Evolutionary conservation across 805 yeast genomes (phyloP).

Genomic region (Ogataea sp.): DNA sequence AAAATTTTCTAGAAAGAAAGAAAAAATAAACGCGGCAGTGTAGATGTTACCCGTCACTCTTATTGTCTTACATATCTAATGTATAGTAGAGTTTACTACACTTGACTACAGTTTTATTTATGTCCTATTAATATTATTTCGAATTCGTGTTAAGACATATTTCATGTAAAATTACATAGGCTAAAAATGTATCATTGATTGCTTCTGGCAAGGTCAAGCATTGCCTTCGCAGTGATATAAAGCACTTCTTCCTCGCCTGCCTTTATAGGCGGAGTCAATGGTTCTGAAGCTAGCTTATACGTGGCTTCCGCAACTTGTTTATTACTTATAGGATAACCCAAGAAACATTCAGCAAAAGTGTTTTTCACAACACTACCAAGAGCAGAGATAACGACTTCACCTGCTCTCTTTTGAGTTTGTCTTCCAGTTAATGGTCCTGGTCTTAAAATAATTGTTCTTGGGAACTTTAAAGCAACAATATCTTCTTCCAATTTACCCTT

Average conservation of each 20-base stretch:
- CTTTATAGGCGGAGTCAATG: slow-evolving; percentile 13
- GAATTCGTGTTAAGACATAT: too few relatives aligned
- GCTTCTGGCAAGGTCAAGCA: slow-evolving; percentile 13
- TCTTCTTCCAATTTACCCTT: slow-evolving; percentile 76
- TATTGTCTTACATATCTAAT: not conserved
- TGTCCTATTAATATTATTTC: too few relatives aligned
- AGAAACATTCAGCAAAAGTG: slow-evolving; percentile 22
- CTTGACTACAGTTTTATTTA: too few relatives aligned
- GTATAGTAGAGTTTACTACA: too few relatives aligned
- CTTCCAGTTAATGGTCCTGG: slow-evolving; percentile 74
- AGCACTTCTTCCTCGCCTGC: slow-evolving; percentile 21
- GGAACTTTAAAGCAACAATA: slow-evolving; percentile 52
- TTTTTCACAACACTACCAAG: slow-evolving; percentile 27
- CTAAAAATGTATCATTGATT: not conserved
- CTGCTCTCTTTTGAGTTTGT: slow-evolving; percentile 36
- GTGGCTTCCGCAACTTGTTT: slow-evolving; percentile 58
- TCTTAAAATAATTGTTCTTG: slow-evolving; percentile 63
- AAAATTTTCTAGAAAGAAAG: too few relatives aligned
- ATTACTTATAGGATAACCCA: slow-evolving; percentile 46
- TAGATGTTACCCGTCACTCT: not conserved
- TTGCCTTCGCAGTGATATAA: slow-evolving; percentile 11
- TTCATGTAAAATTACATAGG: too few relatives aligned
- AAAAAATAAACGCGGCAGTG: too few relatives aligned
- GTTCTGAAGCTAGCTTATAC: slow-evolving; percentile 12
- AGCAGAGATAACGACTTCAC: slow-evolving; percentile 16